These are phyloP conservation scores for Acephala macrosclerotiorum DNA, from an alignment of 2,329 filamentous ascomycete genomes.

Conservation along the genomic window DNA sequence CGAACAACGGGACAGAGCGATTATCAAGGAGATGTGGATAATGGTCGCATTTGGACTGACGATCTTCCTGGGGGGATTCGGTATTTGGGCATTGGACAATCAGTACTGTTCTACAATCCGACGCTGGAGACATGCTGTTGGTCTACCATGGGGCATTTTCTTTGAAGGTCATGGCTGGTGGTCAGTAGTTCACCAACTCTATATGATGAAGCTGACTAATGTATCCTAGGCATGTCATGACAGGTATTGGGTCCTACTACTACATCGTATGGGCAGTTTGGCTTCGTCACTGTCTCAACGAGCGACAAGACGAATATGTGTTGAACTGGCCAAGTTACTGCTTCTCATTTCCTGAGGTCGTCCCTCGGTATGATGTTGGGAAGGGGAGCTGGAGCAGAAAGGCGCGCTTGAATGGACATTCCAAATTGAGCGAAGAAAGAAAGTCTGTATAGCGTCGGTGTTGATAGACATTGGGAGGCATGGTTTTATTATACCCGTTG, in stretches of 20 bases:
- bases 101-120: slow-evolving; percentile 56
- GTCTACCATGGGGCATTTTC: slow-evolving; percentile 76
- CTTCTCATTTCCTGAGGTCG: slow-evolving; percentile 50
- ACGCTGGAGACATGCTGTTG: slow-evolving; percentile 65
- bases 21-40: slow-evolving; percentile 71
- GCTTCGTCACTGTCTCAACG: slow-evolving; percentile 73
- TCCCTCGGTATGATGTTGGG: slow-evolving; percentile 30
- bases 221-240: slow-evolving; percentile 68
- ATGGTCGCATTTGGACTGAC: slow-evolving; percentile 64
- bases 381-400: slow-evolving; percentile 11
- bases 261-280: slow-evolving; percentile 78
- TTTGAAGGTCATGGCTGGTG: slow-evolving; percentile 78
- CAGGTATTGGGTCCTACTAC: slow-evolving; percentile 72
- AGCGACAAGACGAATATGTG: slow-evolving; percentile 69
- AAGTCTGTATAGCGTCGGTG: slow-evolving; percentile 33
- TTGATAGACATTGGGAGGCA: slow-evolving; percentile 15
- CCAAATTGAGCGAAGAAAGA: slow-evolving; percentile 28
- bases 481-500: slow-evolving; percentile 24
- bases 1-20: slow-evolving; percentile 65
- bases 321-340: slow-evolving; percentile 65
- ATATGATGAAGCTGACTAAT: neutral
- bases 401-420: neutral
- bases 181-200: slow-evolving; percentile 50
- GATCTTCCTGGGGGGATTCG: slow-evolving; percentile 69
- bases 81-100: slow-evolving; percentile 73